Percentiles rank a stretch among this genome's conserved stretches.
phyloP scores from a whole-genome alignment of 306 rosid genomes.

The Benincasa hispida region DNA sequence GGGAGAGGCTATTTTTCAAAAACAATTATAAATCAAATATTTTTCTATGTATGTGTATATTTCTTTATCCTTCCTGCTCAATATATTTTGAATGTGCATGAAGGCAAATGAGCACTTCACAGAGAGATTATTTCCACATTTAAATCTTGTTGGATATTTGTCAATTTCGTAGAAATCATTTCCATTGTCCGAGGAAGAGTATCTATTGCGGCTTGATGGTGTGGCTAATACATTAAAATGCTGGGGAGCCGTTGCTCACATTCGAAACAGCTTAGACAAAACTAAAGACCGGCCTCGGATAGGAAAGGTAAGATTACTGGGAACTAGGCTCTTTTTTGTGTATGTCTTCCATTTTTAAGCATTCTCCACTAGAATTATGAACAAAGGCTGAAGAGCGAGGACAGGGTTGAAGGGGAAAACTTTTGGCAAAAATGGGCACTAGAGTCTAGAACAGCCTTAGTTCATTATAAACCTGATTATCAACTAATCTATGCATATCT shows the following conservation, averaged over 20 bases:
- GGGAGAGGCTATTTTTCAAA: neutral
- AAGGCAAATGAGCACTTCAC: neutral
- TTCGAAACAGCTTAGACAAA: constrained; percentile 72
- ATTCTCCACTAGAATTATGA: neutral
- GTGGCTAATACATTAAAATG: constrained; percentile 81
- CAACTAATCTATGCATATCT: too few relatives aligned
- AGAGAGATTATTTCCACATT: neutral
- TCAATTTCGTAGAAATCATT: constrained; percentile 54
- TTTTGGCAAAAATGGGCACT: neutral
- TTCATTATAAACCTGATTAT: neutral
- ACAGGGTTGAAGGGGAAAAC: neutral
- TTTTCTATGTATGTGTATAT: too few relatives aligned
- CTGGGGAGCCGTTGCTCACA: constrained; percentile 99
- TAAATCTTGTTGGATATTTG: neutral
- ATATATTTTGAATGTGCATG: neutral
- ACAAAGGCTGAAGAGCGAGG: neutral
- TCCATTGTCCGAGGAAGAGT: constrained; percentile 95
- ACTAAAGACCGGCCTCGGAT: constrained; percentile 87
- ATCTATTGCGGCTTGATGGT: constrained; percentile 82
- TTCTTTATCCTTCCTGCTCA: neutral
- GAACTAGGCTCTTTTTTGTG: neutral
- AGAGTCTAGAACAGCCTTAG: neutral
- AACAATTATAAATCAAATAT: neutral
- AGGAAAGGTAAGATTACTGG: constrained; percentile 51
- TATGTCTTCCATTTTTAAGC: neutral